Conservation (phyloP, 495 filamentous ascomycete species). For the Talaromyces trachyspermus region DNA sequence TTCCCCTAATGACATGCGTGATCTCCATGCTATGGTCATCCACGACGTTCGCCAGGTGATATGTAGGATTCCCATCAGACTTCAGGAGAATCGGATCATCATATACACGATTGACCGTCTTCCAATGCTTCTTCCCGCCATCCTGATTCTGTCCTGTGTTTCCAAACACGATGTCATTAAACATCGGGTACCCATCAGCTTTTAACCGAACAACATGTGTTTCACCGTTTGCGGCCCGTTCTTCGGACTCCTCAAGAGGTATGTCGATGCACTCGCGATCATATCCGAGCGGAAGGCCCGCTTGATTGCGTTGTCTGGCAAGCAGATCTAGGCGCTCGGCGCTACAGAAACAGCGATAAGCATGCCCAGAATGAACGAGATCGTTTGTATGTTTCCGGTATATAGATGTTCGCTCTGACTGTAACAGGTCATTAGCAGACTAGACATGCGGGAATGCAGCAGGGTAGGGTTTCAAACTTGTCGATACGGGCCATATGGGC, state of each 20-base stretch:
- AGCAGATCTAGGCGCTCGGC: constrained; percentile 58
- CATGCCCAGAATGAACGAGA: constrained; percentile 63
- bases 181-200: constrained; percentile 50
- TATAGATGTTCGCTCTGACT: constrained; percentile 75
- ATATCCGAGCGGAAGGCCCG: constrained; percentile 61
- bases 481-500: constrained; percentile 77
- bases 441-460: not conserved
- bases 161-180: constrained; percentile 73
- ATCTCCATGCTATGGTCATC: constrained; percentile 93
- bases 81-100: constrained; percentile 85
- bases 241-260: constrained; percentile 57
- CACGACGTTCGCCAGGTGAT: constrained; percentile 94
- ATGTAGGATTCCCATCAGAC: constrained; percentile 84
- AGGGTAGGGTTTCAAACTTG: constrained; percentile 50
- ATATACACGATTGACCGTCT: constrained; percentile 42
- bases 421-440: not conserved
- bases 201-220: constrained; percentile 71
- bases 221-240: constrained; percentile 59
- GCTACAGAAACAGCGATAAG: constrained; percentile 91
- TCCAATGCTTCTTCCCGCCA: constrained; percentile 22
- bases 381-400: constrained; percentile 65
- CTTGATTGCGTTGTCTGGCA: constrained; percentile 49
- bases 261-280: constrained; percentile 69
- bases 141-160: constrained; percentile 44
- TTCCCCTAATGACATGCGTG: constrained; percentile 87